Evolutionary conservation across 257 asterid genomes (phyloP), one percentile per base, ranked within the genome.

Genomic region (Asclepias syriaca): DNA sequence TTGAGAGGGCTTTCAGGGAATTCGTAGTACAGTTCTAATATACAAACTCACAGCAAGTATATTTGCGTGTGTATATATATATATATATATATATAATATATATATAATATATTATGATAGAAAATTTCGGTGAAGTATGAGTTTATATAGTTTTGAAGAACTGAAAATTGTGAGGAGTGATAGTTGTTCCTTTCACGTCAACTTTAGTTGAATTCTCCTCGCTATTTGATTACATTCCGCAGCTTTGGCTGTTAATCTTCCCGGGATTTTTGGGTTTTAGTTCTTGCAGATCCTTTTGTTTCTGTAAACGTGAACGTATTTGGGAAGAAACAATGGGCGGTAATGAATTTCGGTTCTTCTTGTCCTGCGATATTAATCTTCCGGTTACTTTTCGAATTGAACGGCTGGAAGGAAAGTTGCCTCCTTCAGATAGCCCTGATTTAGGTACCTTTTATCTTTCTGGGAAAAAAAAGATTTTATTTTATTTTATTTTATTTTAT

Each of bases 291-390:
- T 58, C 51, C 40, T 66, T 29, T 9, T 4, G 18, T 57, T 24
- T 11, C 18, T 56, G 37, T 58, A 12, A 43, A 39, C 50, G 43
- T 37, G 29, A 56, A 54, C 40, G 49, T 16, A 39, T 29, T 10
- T 40, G 59, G 24, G 67, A 66, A 55, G 55, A 65, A 72, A 67
- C 69, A 27, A 89, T 93, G 99, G 73, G 80, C 72, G 93, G 93
- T 8, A 95, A 91, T 81, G 99, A 95, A 74, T 92, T 90, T 59
- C 86, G 97, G 1, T 91, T 91, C 89, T 95, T 91, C 88, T 79
- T 94, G 72, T 94, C 99, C 1, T 89, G 97, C 84, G 99, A 94
- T 84, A 91, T 94, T 48, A 94, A 91, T 85, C 91, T 90, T 55
- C 99, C 99, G 0, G 88, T 90, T 69, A 90, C 99, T 59, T 91